Percentiles rank a stretch among this genome's conserved stretches.
Evolutionary conservation across 106 monocot genomes (phyloP).

Genomic region (Dioscorea zingiberensis): DNA sequence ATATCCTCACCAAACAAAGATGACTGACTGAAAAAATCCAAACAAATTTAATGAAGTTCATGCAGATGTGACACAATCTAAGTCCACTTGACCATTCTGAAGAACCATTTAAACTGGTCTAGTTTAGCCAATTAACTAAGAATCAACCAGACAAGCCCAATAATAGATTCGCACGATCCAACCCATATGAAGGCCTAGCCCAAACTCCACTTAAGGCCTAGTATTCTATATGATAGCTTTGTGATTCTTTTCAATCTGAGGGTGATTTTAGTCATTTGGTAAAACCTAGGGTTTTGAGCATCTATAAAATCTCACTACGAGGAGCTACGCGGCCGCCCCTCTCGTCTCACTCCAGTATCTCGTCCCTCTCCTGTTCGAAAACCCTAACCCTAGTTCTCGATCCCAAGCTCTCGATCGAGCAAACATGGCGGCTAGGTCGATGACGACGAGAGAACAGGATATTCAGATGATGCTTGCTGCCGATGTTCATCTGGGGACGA

Average conservation of each 20-base stretch:
- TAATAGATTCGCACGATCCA: no score
- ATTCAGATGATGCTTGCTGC: slow-evolving; percentile 38
- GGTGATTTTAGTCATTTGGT: background rate
- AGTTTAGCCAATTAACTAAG: no score
- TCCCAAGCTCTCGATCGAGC: background rate
- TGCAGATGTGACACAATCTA: no score
- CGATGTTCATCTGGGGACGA: slow-evolving; percentile 34
- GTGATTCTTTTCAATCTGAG: background rate
- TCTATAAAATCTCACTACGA: background rate
- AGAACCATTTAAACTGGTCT: no score
- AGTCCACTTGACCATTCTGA: no score
- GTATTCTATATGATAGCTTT: no score
- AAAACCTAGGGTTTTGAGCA: background rate
- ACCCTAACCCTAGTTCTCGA: background rate
- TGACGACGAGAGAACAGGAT: slow-evolving; percentile 28
- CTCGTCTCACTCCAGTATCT: background rate
- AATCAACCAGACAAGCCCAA: no score
- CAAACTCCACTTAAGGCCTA: no score
- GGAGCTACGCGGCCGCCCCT: background rate
- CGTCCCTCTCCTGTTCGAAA: background rate
- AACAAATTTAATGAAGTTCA: no score
- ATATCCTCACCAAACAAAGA: no score
- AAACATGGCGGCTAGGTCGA: slow-evolving; percentile 5
- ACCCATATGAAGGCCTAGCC: no score
- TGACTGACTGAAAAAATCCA: no score